Conservation (phyloP, 2,329 filamentous ascomycete species). For the Colletotrichum sidae region DNA sequence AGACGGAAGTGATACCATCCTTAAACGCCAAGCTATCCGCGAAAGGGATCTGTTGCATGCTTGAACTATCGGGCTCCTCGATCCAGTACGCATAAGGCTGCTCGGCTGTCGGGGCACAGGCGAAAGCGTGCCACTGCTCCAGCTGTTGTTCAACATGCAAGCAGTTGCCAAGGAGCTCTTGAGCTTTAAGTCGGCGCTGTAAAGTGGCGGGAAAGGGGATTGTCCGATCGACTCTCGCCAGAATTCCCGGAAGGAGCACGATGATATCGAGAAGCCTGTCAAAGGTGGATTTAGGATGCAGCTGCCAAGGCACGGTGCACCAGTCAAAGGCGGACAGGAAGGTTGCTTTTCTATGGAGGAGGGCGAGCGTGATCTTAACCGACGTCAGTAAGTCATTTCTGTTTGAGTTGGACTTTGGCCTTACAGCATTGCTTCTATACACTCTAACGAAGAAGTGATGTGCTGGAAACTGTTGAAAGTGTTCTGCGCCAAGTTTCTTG, state of each 20-base stretch:
- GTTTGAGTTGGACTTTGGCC: slow-evolving; percentile 41
- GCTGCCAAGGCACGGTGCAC: slow-evolving; percentile 63
- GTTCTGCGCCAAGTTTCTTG: slow-evolving; percentile 56
- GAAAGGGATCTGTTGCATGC: slow-evolving; percentile 55
- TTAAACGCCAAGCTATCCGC: slow-evolving; percentile 58
- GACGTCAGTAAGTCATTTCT: neutral
- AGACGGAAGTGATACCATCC: slow-evolving; percentile 56
- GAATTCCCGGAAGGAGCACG: slow-evolving; percentile 59
- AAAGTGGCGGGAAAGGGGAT: slow-evolving; percentile 52
- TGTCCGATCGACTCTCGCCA: slow-evolving; percentile 58
- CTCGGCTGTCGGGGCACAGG: slow-evolving; percentile 43
- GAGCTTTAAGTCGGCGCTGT: slow-evolving; percentile 56
- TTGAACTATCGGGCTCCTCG: slow-evolving; percentile 45
- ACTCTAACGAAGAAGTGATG: slow-evolving; percentile 70
- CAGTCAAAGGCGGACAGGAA: slow-evolving; percentile 65
- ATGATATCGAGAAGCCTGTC: slow-evolving; percentile 66
- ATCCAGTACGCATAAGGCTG: slow-evolving; percentile 54
- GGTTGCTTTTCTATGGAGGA: slow-evolving; percentile 61
- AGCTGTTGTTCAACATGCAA: slow-evolving; percentile 61
- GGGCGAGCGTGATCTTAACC: slow-evolving; percentile 56
- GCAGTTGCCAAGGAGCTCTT: slow-evolving; percentile 61
- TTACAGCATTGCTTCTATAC: slow-evolving; percentile 64
- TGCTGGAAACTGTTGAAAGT: slow-evolving; percentile 63
- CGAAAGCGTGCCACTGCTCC: slow-evolving; percentile 57
- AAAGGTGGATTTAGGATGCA: slow-evolving; percentile 61